Evolutionary conservation across 2,329 filamentous ascomycete species (phyloP).

Genomic region (Diatrype stigma): DNA sequence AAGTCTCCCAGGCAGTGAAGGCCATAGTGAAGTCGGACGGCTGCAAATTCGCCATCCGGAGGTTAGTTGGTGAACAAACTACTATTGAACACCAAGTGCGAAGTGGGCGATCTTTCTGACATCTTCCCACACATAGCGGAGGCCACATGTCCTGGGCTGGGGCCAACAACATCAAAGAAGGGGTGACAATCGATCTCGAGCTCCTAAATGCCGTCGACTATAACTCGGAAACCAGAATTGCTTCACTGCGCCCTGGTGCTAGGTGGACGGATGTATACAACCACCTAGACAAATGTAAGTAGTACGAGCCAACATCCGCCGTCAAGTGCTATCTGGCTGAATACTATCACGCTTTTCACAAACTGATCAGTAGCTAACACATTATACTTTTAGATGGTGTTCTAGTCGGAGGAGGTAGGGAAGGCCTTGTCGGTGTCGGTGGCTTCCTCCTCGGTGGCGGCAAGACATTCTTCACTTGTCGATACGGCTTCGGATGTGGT

Average conservation of each 20-base stretch:
- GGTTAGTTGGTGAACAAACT: neutral
- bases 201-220: neutral
- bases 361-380: neutral
- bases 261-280: neutral
- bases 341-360: neutral
- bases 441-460: neutral
- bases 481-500: neutral
- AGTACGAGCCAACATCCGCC: neutral
- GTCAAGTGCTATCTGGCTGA: neutral
- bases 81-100: neutral
- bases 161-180: neutral
- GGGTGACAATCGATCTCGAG: neutral
- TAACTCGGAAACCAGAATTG: neutral
- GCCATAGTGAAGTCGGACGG: neutral
- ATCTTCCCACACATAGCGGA: neutral
- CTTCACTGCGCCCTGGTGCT: neutral
- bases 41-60: constrained; percentile 1
- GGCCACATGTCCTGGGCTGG: neutral
- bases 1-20: neutral
- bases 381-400: neutral
- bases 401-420: neutral
- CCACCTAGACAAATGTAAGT: neutral
- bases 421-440: neutral
- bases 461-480: neutral
- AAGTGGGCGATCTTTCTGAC: neutral